Evolutionary conservation across 768 basidiomycete genomes (phyloP), one percentile per base, ranked within the genome.

Genomic region (Russula foetens): DNA sequence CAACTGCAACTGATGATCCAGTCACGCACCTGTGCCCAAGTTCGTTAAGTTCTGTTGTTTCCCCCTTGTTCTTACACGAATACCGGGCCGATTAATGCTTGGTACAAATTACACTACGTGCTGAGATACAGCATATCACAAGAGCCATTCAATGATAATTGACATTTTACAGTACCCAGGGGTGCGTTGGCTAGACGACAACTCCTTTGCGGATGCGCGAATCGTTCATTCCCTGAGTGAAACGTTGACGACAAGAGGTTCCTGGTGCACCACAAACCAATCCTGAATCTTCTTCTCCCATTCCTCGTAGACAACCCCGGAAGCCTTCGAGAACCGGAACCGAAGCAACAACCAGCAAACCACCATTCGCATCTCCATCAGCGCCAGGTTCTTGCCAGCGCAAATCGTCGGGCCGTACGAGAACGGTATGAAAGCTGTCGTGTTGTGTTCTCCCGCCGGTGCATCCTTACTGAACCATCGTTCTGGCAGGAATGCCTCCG

Each of bases 361-460:
- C 24, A 76, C 62, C 70, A 75, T 72, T 9, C 75, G 66, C 71
- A 78, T 72, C 65, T 78, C 75, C 66, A 71, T 69, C 64, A 69
- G 64, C 21, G 77, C 78, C n/a, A 79, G 69, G 45, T 70, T 74
- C 65, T 75, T 76, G 3, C 78, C 78, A 1, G 72, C 74, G 48
- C 78, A 79, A 38, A 68, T 75, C 8, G 71, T 67, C n/a, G 77
- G 75, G 4, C 79, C 78, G 11, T 68, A 58, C 5, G 77, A 78
- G 64, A 78, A 78, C 0, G 78, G 76, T 35, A 76, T 70, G 62
- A 76, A 78, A 26, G 75, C 75, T 4, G 64, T 35, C 5, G 69
- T 48, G 58, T 75, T 64, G 62, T 69, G 70, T 29, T 51, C 59
- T 39, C 69, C 53, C 7, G 69, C 21, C 2, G 39, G 24, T 15